Conservation (phyloP, 371 early-diverging fungal genomes). For the Actinomortierella wolfii region DNA sequence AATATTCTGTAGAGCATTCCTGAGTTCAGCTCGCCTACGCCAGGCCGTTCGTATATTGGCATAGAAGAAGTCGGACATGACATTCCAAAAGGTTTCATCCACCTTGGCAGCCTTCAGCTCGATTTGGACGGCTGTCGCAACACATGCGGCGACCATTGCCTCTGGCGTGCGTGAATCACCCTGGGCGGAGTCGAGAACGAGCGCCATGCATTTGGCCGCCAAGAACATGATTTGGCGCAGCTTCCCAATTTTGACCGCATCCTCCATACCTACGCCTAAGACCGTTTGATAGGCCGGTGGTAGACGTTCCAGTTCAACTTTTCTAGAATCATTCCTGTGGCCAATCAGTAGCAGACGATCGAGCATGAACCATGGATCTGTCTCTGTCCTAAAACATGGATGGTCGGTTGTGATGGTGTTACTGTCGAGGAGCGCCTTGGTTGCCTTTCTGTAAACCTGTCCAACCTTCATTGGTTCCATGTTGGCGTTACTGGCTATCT, state of each 20-base stretch:
- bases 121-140: slow-evolving; percentile 19
- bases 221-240: slow-evolving; percentile 10
- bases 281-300: slow-evolving; percentile 3
- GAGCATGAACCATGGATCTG: slow-evolving; percentile 24
- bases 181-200: slow-evolving; percentile 24
- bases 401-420: neutral
- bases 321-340: slow-evolving; percentile 8
- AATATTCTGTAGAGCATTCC: too few relatives aligned
- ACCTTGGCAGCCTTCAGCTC: neutral
- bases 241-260: neutral
- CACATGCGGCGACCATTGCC: slow-evolving; percentile 18
- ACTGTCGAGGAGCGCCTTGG: slow-evolving; percentile 2
- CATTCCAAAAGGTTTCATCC: too few relatives aligned
- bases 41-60: too few relatives aligned
- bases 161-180: slow-evolving; percentile 8
- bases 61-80: too few relatives aligned
- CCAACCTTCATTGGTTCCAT: slow-evolving; percentile 14
- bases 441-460: slow-evolving; percentile 12
- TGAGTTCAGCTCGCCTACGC: too few relatives aligned
- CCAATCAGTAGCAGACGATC: slow-evolving; percentile 19
- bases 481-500: slow-evolving; percentile 12
- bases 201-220: slow-evolving; percentile 22
- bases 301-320: slow-evolving; percentile 9
- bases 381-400: slow-evolving; percentile 8
- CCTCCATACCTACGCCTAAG: slow-evolving; percentile 8